These are phyloP conservation scores for Quercus parvula DNA, from an alignment of 306 rosid species.

Conservation along the genomic window DNA sequence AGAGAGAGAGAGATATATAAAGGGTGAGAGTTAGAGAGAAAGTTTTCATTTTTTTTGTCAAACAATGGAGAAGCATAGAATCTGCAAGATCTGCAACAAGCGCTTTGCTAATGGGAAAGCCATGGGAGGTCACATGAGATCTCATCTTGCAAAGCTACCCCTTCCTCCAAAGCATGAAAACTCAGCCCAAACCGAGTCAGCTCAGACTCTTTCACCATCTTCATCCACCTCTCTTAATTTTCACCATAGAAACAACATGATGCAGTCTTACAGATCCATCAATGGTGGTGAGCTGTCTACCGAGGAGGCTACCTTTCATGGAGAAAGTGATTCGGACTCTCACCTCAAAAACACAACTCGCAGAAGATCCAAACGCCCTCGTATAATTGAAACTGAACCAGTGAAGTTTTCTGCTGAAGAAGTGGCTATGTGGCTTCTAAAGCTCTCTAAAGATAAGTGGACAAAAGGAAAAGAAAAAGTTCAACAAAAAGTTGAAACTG, in stretches of 20 bases:
- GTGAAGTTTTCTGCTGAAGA: constrained; percentile 18
- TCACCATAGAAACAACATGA: background rate
- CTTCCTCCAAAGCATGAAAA: constrained; percentile 35
- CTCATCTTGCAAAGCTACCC: constrained; percentile 46
- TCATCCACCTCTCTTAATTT: constrained; percentile 5
- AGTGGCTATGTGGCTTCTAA: constrained; percentile 39
- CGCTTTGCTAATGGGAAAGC: constrained; percentile 54
- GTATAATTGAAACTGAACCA: background rate
- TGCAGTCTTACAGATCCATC: constrained; percentile 11
- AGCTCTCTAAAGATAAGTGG: constrained; percentile 45
- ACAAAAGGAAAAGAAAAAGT: background rate
- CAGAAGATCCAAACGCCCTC: constrained; percentile 43
- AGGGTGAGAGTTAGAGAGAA: background rate
- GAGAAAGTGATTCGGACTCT: constrained; percentile 15
- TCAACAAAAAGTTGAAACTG: background rate
- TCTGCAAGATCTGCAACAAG: constrained; percentile 50
- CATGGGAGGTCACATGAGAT: constrained; percentile 77
- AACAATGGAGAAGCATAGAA: constrained; percentile 41
- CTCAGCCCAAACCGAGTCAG: background rate
- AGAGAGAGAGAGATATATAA: background rate
- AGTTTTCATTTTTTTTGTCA: background rate
- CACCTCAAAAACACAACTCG: constrained; percentile 20
- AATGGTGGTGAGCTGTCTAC: background rate
- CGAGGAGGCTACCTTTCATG: background rate
- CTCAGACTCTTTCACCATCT: background rate